A percentile compares a stretch with the other conserved stretches of the same genome.
phyloP scores from a whole-genome alignment of 345 rosid species.

The Durio zibethinus region DNA sequence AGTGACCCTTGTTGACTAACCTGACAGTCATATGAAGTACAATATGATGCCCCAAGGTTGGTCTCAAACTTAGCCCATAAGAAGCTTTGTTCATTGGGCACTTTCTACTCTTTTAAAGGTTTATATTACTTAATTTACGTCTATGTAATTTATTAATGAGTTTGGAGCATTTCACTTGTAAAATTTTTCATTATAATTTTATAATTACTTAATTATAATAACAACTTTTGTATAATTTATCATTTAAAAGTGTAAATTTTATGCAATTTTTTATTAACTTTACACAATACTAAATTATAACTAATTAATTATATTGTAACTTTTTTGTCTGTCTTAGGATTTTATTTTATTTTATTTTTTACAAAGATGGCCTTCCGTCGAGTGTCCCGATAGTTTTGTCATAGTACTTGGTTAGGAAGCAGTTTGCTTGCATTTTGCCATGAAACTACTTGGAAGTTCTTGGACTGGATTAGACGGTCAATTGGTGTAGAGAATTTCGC shows the following conservation, averaged over 20 bases:
- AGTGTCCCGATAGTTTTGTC: neutral
- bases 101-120: neutral
- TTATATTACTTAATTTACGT: neutral
- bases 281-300: too few relatives aligned
- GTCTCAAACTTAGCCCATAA: neutral
- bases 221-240: too few relatives aligned
- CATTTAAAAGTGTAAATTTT: too few relatives aligned
- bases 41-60: neutral
- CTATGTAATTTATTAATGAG: too few relatives aligned
- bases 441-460: neutral
- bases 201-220: too few relatives aligned
- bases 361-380: too few relatives aligned
- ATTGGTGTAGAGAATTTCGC: too few relatives aligned
- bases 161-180: too few relatives aligned
- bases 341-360: too few relatives aligned
- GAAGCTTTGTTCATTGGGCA: neutral
- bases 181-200: neutral
- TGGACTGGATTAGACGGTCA: neutral
- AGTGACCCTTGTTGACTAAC: neutral
- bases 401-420: neutral
- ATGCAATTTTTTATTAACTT: too few relatives aligned
- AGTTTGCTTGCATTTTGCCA: neutral
- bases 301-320: too few relatives aligned
- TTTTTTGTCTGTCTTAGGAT: too few relatives aligned
- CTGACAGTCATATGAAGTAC: neutral